Base-by-base conservation (phyloP, 176 grass and related monocot genomes). In the Avena sativa region DNA sequence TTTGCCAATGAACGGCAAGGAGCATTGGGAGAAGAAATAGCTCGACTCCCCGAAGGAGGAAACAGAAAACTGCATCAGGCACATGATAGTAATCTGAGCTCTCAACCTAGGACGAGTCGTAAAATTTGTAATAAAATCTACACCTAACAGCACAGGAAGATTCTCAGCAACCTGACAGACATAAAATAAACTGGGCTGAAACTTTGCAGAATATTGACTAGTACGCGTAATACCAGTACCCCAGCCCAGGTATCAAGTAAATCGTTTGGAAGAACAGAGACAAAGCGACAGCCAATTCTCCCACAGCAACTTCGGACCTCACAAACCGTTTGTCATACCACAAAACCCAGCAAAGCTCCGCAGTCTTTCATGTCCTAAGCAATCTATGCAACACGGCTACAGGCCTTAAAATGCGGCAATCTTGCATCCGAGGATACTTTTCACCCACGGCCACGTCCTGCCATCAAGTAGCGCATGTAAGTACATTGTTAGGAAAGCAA, bases 361-460 rank as follows among this genome's bases (percentile, higher is more conserved):
- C 40, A 66, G 74, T 89, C 50, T 86, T 91, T 85, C 86, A 71
- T 88, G 80, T 79, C 70, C 81, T 88, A 88, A 81, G 48, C 70
- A 90, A 74, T 72, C 88, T 86, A 90, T 88, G 88, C 83, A 88
- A 82, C 78, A 85, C 56, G 63, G 78, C 59, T 83, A 79, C 77
- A 92, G 11, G 85, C 88, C 90, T 86, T 79, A 89, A 87, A 92
- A 93, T 89, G 40, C 79, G 89, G 86, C 85, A 75, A 91, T 76
- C 60, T 80, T 70, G 74, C 30, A 78, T 60, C 20, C 55, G 32
- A 56, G 60, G 13, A 46, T 19, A 47, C 17, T 26, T 52, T 72
- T 97, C 72, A 97, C 57, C 92, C 95, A 47, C 93, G 95, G 36
- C 93, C 93, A 3, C 95, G 95, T 7, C 93, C 95, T 97, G 79